phyloP scores from a whole-genome alignment of 106 monocot species.

The Gastrodia elata region DNA sequence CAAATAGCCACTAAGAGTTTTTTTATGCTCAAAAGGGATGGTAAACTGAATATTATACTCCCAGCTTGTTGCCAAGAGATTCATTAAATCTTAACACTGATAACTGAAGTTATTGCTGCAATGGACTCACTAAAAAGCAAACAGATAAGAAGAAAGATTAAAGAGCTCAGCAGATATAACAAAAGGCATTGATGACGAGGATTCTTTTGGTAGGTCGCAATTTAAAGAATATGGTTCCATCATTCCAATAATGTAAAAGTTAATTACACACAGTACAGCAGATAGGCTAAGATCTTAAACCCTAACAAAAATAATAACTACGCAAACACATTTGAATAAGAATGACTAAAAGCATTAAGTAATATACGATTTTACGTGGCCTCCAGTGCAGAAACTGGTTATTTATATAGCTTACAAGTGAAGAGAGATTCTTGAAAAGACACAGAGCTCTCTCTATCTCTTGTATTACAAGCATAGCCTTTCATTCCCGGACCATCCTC shows the following conservation, averaged over 20 bases:
- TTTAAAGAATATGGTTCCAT: not conserved
- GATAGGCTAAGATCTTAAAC: constrained; percentile 1
- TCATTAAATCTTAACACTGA: too few species aligned
- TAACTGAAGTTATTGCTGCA: too few species aligned
- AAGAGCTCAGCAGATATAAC: too few species aligned
- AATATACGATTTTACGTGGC: not conserved
- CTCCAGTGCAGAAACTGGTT: not conserved
- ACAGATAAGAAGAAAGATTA: too few species aligned
- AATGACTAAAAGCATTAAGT: not conserved
- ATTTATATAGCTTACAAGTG: not conserved
- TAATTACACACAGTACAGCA: not conserved
- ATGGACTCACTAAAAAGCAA: too few species aligned
- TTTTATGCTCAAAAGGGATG: too few species aligned
- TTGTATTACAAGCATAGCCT: constrained; percentile 5
- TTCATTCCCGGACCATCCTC: not conserved
- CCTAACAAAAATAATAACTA: not conserved
- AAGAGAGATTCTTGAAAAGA: constrained; percentile 10
- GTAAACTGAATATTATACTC: too few species aligned
- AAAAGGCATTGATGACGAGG: too few species aligned
- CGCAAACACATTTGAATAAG: not conserved
- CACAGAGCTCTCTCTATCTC: constrained; percentile 1
- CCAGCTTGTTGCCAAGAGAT: too few species aligned
- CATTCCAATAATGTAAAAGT: not conserved
- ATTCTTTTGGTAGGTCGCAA: too few species aligned
- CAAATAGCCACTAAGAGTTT: too few species aligned